A percentile compares a stretch with the other conserved stretches of the same genome.
Evolutionary conservation across 2,329 filamentous ascomycete genomes (phyloP).

Genomic region (Pestalotiopsis sp.): DNA sequence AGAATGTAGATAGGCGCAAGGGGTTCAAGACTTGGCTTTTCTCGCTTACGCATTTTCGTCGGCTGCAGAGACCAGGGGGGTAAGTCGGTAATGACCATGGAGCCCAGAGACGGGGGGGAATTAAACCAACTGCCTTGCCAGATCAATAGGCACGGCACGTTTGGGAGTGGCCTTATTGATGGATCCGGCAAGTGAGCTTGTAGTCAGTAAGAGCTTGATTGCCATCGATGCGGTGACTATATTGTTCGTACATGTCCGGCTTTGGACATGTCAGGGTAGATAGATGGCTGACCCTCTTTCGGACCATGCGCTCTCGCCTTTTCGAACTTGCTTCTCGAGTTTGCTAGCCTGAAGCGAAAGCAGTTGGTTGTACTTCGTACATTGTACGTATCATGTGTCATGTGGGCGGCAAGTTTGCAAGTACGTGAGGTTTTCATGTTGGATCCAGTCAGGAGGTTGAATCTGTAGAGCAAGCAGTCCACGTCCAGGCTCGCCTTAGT

Average conservation of each 20-base stretch:
- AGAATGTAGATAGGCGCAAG: slow-evolving; percentile 2
- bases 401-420: neutral
- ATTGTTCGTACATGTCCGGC: neutral
- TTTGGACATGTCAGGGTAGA: too few relatives aligned
- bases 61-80: neutral
- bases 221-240: neutral
- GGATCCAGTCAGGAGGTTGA: too few relatives aligned
- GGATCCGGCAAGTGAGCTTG: slow-evolving; percentile 3
- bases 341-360: too few relatives aligned
- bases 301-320: neutral
- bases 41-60: slow-evolving; percentile 5
- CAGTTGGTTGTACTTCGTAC: too few relatives aligned
- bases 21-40: slow-evolving; percentile 8
- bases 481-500: too few relatives aligned
- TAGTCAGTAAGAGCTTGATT: neutral
- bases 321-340: neutral
- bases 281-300: too few relatives aligned
- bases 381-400: too few relatives aligned
- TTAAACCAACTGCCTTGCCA: neutral
- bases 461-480: too few relatives aligned
- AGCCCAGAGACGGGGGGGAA: neutral
- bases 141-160: neutral
- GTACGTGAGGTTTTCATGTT: neutral
- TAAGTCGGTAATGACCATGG: neutral
- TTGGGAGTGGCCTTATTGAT: neutral